Conservation (phyloP, 1,284 basidiomycete genomes). For the Leccinum pallidistipes region DNA sequence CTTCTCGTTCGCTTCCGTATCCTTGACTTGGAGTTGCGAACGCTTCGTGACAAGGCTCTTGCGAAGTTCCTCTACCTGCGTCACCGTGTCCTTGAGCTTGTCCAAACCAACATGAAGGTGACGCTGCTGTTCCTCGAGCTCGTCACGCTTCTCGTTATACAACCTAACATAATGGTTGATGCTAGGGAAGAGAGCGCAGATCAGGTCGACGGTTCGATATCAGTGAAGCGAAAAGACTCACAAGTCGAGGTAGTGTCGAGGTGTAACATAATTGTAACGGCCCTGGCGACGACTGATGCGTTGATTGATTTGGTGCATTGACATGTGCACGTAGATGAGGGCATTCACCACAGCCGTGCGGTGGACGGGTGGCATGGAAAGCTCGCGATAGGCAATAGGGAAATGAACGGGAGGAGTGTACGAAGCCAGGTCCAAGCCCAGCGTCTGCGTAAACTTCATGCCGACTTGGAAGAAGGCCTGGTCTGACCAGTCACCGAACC, state of each 20-base stretch:
- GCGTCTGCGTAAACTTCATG: slow-evolving; percentile 88
- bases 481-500: slow-evolving; percentile 99
- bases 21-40: slow-evolving; percentile 90
- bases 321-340: slow-evolving; percentile 91
- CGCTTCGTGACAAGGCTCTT: slow-evolving; percentile 96
- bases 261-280: slow-evolving; percentile 95
- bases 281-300: slow-evolving; percentile 91
- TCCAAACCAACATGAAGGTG: slow-evolving; percentile 98
- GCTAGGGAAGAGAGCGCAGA: slow-evolving; percentile 41
- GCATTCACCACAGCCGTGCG: slow-evolving; percentile 91
- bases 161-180: slow-evolving; percentile 98
- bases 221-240: slow-evolving; percentile 48
- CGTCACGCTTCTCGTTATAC: slow-evolving; percentile 97
- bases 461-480: slow-evolving; percentile 97
- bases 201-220: slow-evolving; percentile 10
- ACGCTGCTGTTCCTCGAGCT: slow-evolving; percentile 97
- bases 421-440: slow-evolving; percentile 85
- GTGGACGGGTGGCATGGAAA: slow-evolving; percentile 80
- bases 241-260: slow-evolving; percentile 98
- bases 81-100: slow-evolving; percentile 94
- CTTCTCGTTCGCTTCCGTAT: slow-evolving; percentile 95
- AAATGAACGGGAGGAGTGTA: slow-evolving; percentile 80
- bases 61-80: slow-evolving; percentile 93
- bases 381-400: slow-evolving; percentile 84
- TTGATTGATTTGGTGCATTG: slow-evolving; percentile 87